Evolutionary conservation across 257 asterid genomes (phyloP).

Genomic region (Misopates orontium): DNA sequence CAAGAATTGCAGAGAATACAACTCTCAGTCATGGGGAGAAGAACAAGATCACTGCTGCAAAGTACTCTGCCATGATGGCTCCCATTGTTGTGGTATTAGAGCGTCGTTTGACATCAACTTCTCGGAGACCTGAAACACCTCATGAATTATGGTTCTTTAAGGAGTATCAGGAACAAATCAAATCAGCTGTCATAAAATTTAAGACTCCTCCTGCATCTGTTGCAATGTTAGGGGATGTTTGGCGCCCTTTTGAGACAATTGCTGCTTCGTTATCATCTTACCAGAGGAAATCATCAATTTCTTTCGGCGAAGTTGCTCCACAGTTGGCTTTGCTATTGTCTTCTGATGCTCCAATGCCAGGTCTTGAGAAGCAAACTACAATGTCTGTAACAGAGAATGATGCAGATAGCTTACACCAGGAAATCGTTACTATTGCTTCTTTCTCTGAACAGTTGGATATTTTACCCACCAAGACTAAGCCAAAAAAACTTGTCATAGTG

Average conservation of each 20-base stretch:
- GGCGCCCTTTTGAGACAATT: constrained; percentile 91
- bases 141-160: constrained; percentile 85
- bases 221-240: constrained; percentile 82
- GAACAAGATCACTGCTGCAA: constrained; percentile 91
- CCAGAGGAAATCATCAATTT: constrained; percentile 86
- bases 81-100: constrained; percentile 90
- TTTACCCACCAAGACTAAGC: constrained; percentile 95
- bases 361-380: constrained; percentile 81
- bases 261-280: constrained; percentile 89
- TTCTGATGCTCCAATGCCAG: constrained; percentile 98
- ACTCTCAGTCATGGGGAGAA: constrained; percentile 85
- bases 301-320: constrained; percentile 95
- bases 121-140: constrained; percentile 91
- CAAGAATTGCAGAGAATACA: constrained; percentile 75
- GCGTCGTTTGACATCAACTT: constrained; percentile 93
- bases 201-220: constrained; percentile 90
- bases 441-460: constrained; percentile 73
- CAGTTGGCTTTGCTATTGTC: constrained; percentile 69
- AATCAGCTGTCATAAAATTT: constrained; percentile 71
- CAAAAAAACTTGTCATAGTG: constrained; percentile 75
- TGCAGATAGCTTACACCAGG: constrained; percentile 48
- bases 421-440: constrained; percentile 74
- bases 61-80: constrained; percentile 99
- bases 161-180: constrained; percentile 75
- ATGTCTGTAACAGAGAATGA: constrained; percentile 57